Percentiles rank a stretch among this genome's conserved stretches.
Conservation (phyloP, 345 rosid genomes). For the Euphorbia lathyris region DNA sequence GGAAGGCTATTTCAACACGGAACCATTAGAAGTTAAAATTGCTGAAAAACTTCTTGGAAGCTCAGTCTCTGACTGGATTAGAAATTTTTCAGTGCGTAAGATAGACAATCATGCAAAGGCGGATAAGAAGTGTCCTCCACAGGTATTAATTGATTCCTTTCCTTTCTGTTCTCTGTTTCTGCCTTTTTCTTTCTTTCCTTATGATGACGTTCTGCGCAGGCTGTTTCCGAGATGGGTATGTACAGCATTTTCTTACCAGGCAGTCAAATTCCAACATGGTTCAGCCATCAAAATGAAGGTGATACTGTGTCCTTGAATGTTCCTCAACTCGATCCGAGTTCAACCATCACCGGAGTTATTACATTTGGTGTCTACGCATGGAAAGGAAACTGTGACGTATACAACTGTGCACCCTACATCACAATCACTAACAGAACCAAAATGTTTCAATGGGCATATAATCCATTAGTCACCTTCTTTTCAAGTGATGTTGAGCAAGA, state of each 20-base stretch:
- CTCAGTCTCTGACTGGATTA: background rate
- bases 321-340: background rate
- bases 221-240: constrained; percentile 4
- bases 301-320: background rate
- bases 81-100: background rate
- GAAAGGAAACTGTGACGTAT: background rate
- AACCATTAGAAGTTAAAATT: background rate
- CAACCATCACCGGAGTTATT: background rate
- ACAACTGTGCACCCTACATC: background rate
- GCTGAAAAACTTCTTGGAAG: background rate
- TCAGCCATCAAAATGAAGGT: constrained; percentile 4
- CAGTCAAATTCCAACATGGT: constrained; percentile 10
- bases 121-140: background rate
- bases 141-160: background rate
- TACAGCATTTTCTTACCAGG: constrained; percentile 14
- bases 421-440: background rate
- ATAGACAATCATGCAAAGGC: background rate
- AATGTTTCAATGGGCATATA: constrained; percentile 3
- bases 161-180: too few relatives aligned
- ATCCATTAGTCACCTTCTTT: constrained; percentile 5
- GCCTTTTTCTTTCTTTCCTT: background rate
- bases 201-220: background rate
- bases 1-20: constrained; percentile 12
- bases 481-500: background rate
- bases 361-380: background rate